Percentiles rank a stretch among this genome's conserved stretches.
Conservation (phyloP, 2,329 filamentous ascomycete species). For the Ascochyta koolunga region DNA sequence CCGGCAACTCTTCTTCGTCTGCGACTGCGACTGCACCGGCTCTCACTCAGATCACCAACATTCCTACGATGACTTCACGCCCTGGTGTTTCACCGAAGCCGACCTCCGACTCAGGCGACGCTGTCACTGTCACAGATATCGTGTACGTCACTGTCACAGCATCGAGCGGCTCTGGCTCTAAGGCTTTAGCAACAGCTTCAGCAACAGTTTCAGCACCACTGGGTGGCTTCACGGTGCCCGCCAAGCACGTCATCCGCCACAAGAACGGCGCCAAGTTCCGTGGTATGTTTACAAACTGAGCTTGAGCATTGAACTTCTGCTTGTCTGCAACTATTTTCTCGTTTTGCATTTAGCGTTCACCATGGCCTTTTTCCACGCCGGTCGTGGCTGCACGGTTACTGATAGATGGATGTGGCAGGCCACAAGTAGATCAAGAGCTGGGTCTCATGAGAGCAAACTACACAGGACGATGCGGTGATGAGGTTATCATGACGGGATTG, state of each 20-base stretch:
- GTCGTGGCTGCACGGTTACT: background rate
- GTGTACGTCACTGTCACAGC: constrained; percentile 35
- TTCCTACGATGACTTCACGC: constrained; percentile 25
- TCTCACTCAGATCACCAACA: constrained; percentile 14
- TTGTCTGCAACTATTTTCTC: background rate
- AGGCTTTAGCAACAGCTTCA: background rate
- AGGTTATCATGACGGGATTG: background rate
- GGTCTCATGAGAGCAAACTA: background rate
- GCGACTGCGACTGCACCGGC: constrained; percentile 10
- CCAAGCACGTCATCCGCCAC: constrained; percentile 11
- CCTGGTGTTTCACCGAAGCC: constrained; percentile 21
- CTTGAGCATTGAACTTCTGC: background rate
- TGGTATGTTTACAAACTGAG: constrained; percentile 14
- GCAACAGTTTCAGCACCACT: background rate
- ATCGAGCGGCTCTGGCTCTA: background rate
- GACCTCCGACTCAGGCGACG: constrained; percentile 5
- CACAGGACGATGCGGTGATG: background rate
- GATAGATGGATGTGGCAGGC: background rate
- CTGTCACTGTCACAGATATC: constrained; percentile 35
- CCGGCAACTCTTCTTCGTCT: constrained; percentile 5
- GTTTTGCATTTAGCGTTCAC: background rate
- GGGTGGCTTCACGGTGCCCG: constrained; percentile 10
- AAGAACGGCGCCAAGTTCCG: constrained; percentile 36
- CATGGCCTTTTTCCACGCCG: background rate
- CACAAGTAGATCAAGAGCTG: background rate